Conservation (phyloP, 768 basidiomycete species). For the Serendipita sp. region DNA sequence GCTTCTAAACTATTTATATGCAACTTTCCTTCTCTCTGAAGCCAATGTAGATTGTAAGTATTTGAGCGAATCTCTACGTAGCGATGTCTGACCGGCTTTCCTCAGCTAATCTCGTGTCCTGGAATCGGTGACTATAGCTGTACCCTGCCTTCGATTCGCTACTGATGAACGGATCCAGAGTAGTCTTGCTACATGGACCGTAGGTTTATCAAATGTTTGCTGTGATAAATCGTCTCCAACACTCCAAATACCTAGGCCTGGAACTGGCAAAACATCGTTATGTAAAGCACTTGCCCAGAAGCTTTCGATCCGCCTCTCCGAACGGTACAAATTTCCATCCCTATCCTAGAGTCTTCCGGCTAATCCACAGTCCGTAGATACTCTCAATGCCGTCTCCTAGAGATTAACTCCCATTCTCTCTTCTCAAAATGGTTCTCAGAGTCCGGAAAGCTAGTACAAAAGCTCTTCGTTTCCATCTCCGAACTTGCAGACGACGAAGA, state of each 20-base stretch:
- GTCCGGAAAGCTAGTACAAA: conserved; percentile 93
- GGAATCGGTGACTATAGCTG: conserved; percentile 50
- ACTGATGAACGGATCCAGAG: conserved; percentile 19
- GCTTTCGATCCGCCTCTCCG: conserved; percentile 74
- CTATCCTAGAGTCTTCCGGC: not conserved
- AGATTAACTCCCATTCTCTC: conserved; percentile 95
- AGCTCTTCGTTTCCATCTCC: conserved; percentile 73
- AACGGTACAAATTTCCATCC: conserved; percentile 36
- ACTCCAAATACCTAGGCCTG: conserved; percentile 32
- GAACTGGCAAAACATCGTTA: conserved; percentile 92
- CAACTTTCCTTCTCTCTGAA: conserved; percentile 84
- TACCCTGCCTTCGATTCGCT: not conserved
- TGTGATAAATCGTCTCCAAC: not conserved
- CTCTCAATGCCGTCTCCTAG: conserved; percentile 69
- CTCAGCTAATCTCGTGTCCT: conserved; percentile 75
- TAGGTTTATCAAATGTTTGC: conserved; percentile 7
- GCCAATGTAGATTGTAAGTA: conserved; percentile 66
- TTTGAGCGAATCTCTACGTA: not conserved
- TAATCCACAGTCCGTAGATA: conserved; percentile 37
- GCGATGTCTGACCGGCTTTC: conserved; percentile 5
- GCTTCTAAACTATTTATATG: conserved; percentile 86
- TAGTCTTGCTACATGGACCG: conserved; percentile 88
- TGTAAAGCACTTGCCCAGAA: conserved; percentile 94
- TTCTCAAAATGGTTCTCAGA: conserved; percentile 99
- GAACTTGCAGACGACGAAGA: conserved; percentile 88